Conservation (phyloP, 208 protist species). For the Leishmania tropica region DNA sequence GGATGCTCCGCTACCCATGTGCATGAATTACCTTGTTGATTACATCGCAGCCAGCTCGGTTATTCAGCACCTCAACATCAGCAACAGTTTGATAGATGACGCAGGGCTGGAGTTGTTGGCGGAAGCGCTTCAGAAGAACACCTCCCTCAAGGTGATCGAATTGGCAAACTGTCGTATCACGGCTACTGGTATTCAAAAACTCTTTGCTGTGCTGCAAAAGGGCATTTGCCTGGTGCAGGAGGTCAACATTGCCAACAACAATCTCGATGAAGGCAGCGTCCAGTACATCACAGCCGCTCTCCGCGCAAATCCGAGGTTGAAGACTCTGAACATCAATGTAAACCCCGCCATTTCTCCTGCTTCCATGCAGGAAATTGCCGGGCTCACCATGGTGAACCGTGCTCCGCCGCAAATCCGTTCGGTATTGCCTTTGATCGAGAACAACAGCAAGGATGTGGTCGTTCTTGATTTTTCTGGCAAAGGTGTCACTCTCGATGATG, state of each 20-base stretch:
- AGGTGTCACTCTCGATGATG: constrained; percentile 63
- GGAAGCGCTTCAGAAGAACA: constrained; percentile 62
- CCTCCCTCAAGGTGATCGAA: constrained; percentile 67
- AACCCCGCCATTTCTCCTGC: constrained; percentile 67
- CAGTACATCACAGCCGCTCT: constrained; percentile 58
- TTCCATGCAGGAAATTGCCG: constrained; percentile 68
- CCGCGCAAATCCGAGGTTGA: constrained; percentile 64
- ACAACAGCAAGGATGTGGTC: constrained; percentile 43
- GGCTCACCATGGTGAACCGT: constrained; percentile 72
- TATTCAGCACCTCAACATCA: constrained; percentile 78
- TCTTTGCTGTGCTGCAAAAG: constrained; percentile 59
- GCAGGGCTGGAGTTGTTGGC: constrained; percentile 61
- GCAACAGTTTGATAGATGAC: constrained; percentile 72
- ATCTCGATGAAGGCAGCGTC: constrained; percentile 62
- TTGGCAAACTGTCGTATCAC: constrained; percentile 89
- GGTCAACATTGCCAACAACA: constrained; percentile 88
- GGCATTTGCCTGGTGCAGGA: constrained; percentile 58
- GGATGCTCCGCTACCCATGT: constrained; percentile 54
- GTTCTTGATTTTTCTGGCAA: constrained; percentile 67
- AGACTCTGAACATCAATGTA: constrained; percentile 69
- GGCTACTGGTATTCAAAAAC: constrained; percentile 46
- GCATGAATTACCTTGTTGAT: constrained; percentile 65
- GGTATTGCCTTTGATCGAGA: constrained; percentile 63
- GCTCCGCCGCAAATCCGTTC: constrained; percentile 62
- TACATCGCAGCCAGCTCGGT: constrained; percentile 53